A percentile compares a stretch with the other conserved stretches of the same genome.
Conservation (phyloP, 108 stramenopile species). For the Fragilariopsis cylindrus region DNA sequence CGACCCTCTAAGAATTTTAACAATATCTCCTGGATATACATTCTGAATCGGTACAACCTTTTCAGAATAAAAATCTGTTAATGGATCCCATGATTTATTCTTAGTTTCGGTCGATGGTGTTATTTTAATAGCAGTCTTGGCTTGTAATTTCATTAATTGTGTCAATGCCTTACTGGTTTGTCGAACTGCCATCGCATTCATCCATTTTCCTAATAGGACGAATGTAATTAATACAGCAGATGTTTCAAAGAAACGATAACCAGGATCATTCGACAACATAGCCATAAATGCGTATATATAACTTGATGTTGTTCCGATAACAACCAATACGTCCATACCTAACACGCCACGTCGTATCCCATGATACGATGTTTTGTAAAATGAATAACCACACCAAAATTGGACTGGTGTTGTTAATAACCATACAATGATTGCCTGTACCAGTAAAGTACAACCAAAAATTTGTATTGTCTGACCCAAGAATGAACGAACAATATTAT, state of each 20-base stretch:
- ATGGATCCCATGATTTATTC: conserved; percentile 23
- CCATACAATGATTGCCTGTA: conserved; percentile 47
- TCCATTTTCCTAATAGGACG: conserved; percentile 93
- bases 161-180: conserved; percentile 88
- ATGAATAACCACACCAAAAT: conserved; percentile 83
- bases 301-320: conserved; percentile 88
- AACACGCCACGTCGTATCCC: conserved; percentile 50
- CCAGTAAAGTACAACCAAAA: conserved; percentile 19
- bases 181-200: conserved; percentile 88
- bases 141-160: conserved; percentile 77
- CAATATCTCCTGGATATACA: conserved; percentile 60
- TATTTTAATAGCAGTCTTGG: conserved; percentile 45
- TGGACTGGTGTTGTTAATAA: conserved; percentile 84
- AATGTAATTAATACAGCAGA: conserved; percentile 95
- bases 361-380: conserved; percentile 81
- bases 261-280: conserved; percentile 15
- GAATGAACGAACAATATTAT: conserved; percentile 13
- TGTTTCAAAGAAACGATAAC: conserved; percentile 86
- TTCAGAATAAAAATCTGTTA: conserved; percentile 35
- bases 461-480: conserved; percentile 21
- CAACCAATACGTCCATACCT: conserved; percentile 97
- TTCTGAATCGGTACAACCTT: conserved; percentile 34
- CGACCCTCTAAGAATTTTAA: conserved; percentile 72
- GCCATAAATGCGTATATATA: conserved; percentile 70
- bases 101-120: not conserved